Evolutionary conservation across 1,139 yeast genomes (phyloP), one percentile per base, ranked within the genome.

Genomic region (Torulaspora globosa): DNA sequence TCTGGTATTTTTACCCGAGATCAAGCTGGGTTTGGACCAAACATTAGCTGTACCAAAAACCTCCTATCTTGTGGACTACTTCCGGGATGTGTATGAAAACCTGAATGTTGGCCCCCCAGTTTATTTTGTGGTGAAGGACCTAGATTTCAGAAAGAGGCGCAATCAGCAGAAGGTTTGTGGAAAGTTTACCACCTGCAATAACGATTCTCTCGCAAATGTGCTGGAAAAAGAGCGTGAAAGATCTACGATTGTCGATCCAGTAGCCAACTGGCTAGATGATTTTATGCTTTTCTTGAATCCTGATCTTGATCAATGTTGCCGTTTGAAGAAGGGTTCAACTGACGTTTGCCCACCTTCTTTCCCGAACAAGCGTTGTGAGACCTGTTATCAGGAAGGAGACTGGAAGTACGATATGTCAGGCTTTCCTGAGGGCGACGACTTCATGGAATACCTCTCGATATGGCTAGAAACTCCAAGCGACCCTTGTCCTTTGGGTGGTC

Each of bases 401-500:
- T 92, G 94, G 81, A 79, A 78, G 48, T 76, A 80, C 47, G 72
- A 78, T 39, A 88, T 92, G 96, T 72, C 75, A 9, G 96, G 94
- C 0, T 79, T 92, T 58, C 98, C 98, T 0, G 79, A 79, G 54
- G 85, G 82, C 15, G 73, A 73, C 0, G 84, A 82, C 35, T 92
- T 92, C 58, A 78, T 86, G 80, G 70, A 70, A 40, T 88, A 73
- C 59, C 84, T 88, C 62, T 67, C 78, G 21, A 79, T 83, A 39
- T 92, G 98, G 98, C 86, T 92, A 26, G 73, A 80, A 36, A 69
- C 86, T 1, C 87, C 87, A 36, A 84, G 96, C 48, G 95, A 87
- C 57, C 89, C 94, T 2, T 92, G 98, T 66, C 97, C 97, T 1
- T 71, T 92, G 26, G 97, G 96, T 3, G 98, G 98, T 1, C 84